phyloP scores from a whole-genome alignment of 2,329 filamentous ascomycete species.

The Aspergillus arachidicola region DNA sequence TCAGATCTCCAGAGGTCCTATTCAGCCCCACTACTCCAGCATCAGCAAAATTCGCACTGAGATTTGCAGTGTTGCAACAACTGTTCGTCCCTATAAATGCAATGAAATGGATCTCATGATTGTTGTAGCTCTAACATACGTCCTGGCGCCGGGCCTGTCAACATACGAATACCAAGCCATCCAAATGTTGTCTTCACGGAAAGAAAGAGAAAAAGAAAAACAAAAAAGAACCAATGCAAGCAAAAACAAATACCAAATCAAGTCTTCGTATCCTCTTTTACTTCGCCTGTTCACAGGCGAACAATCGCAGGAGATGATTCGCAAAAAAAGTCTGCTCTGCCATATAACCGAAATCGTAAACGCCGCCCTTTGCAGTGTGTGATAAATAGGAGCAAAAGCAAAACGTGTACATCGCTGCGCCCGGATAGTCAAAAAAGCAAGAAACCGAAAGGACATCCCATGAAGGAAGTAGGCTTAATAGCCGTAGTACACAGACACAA shows the following conservation, averaged over 20 bases:
- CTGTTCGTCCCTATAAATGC: not conserved
- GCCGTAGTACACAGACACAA: constrained; percentile 10
- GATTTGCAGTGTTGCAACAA: not conserved
- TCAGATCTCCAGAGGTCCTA: too few species aligned
- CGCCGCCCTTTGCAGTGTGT: constrained; percentile 28
- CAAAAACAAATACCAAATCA: constrained; percentile 1
- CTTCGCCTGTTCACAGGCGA: not conserved
- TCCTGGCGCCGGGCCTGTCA: constrained; percentile 12
- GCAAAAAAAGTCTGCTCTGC: constrained; percentile 4
- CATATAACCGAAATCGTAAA: constrained; percentile 24
- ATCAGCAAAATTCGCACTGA: not conserved
- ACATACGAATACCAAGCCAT: constrained; percentile 1
- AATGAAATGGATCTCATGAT: constrained; percentile 1
- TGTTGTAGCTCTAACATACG: constrained; percentile 8
- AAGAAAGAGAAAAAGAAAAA: not conserved
- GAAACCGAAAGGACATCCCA: constrained; percentile 14
- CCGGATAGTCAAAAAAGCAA: constrained; percentile 10
- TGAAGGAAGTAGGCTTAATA: not conserved
- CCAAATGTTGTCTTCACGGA: not conserved
- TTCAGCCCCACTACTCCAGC: not conserved
- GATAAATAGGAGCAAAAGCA: constrained; percentile 7
- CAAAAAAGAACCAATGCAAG: not conserved
- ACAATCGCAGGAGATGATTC: not conserved
- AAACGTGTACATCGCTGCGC: constrained; percentile 15
- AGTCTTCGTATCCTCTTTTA: not conserved